Percentiles rank a stretch among this genome's conserved stretches.
phyloP scores from a whole-genome alignment of 352 stramenopile species.

The Discostella stelligera region DNA sequence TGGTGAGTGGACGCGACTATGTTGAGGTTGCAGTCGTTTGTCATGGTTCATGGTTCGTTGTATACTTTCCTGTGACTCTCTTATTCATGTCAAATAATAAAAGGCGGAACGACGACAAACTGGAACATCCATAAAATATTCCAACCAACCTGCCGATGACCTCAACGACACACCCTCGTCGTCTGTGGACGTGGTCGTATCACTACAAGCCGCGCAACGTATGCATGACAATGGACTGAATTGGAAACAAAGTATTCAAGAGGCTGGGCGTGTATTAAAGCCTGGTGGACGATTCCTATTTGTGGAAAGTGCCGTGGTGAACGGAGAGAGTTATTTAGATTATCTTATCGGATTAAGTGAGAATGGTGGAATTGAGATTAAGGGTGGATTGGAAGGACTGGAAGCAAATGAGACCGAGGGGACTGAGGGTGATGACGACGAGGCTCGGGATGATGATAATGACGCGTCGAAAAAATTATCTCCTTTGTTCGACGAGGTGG shows the following conservation, averaged over 20 bases:
- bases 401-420: constrained; percentile 16
- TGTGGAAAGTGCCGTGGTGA: constrained; percentile 60
- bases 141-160: constrained; percentile 70
- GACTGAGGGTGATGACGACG: background rate
- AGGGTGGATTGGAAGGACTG: constrained; percentile 10
- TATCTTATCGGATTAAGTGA: constrained; percentile 57
- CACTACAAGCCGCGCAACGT: constrained; percentile 52
- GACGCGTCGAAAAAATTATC: constrained; percentile 12
- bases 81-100: background rate
- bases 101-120: constrained; percentile 52
- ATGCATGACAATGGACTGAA: constrained; percentile 77
- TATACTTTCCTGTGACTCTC: background rate
- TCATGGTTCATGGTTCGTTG: background rate
- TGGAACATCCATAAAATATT: constrained; percentile 39
- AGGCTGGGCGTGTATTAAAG: constrained; percentile 77
- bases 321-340: constrained; percentile 69
- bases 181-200: constrained; percentile 76
- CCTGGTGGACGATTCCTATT: constrained; percentile 77
- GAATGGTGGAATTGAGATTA: constrained; percentile 7
- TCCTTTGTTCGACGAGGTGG: constrained; percentile 71
- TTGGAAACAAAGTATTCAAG: constrained; percentile 72
- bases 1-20: background rate
- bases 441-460: constrained; percentile 14
- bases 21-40: background rate
- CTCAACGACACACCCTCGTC: constrained; percentile 62